Evolutionary conservation across 257 asterid species (phyloP), one percentile per base, ranked within the genome.

Genomic region (Gynochthodes officinalis): DNA sequence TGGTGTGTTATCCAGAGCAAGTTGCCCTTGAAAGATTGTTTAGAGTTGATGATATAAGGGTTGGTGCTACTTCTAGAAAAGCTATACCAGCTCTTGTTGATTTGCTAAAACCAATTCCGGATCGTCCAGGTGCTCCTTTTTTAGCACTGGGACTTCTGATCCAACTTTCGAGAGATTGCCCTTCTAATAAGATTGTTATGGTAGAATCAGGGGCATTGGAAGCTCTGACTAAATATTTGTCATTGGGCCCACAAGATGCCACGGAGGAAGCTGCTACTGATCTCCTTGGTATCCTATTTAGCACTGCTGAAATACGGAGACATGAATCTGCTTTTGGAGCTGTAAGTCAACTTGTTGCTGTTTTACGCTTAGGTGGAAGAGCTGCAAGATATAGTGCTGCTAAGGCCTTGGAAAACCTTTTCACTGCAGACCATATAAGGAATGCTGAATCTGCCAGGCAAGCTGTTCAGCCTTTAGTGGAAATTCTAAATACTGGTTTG

Each of bases 181-280:
- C 98, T 60, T 78, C 97, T 49, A 95, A 95, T 80, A 96, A 95
- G 82, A 79, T 88, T 65, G 90, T 82, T 69, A 95, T 95, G 99
- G 99, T 92, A 32, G 99, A 95, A 79, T 86, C 97, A 5, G 99
- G 99, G 40, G 99, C 96, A 75, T 75, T 95, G 76, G 99, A 95
- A 80, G 98, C 97, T 64, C 77, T 95, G 86, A 92, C 98, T 23
- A 95, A 89, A 75, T 95, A 95, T 78, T 95, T 95, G 42, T 95
- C 99, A 65, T 90, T 95, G 46, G 85, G 99, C 67, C 99, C 97
- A 35, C 97, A 92, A 79, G 98, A 95, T 81, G 92, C 96, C 57
- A 89, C 90, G 16, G 99, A 95, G 79, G 97, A 95, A 88, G 99
- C 99, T 76, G 98, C 99, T 28, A 95, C 99, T n/a, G 96, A 95